Percentiles rank a stretch among this genome's conserved stretches.
phyloP scores from a whole-genome alignment of 2,329 filamentous ascomycete genomes.

The Fusarium redolens region DNA sequence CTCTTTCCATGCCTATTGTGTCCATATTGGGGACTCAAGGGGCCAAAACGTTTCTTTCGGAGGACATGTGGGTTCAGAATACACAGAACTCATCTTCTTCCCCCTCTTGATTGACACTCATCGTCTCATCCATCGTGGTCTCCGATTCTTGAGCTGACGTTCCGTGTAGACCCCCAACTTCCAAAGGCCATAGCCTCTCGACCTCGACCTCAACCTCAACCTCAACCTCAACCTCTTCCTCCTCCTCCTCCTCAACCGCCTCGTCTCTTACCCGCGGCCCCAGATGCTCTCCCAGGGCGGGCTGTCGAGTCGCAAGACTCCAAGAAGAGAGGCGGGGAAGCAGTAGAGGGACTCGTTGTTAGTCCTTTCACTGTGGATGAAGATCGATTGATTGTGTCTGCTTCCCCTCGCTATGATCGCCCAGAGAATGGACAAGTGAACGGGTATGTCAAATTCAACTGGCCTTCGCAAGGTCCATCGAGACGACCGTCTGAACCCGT shows the following conservation, averaged over 20 bases:
- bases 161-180: constrained; percentile 40
- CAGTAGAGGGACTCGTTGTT: constrained; percentile 22
- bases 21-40: neutral
- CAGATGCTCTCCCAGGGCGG: constrained; percentile 5
- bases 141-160: constrained; percentile 43
- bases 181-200: constrained; percentile 9
- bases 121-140: neutral
- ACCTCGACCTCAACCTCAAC: neutral
- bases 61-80: neutral
- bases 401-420: constrained; percentile 42
- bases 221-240: constrained; percentile 8
- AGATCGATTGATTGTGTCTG: constrained; percentile 43
- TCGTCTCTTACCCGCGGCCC: constrained; percentile 25
- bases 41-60: neutral
- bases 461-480: constrained; percentile 41
- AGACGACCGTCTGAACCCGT: constrained; percentile 20
- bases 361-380: constrained; percentile 50
- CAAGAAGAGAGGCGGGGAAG: constrained; percentile 7
- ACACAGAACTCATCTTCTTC: neutral
- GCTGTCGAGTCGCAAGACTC: constrained; percentile 9
- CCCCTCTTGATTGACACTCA: neutral
- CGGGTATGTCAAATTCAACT: constrained; percentile 54
- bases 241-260: constrained; percentile 22
- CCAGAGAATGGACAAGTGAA: constrained; percentile 51
- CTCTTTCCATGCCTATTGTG: neutral